These are phyloP conservation scores for Lenwebbia sp. DNA, from an alignment of 345 rosid species.

Conservation along the genomic window DNA sequence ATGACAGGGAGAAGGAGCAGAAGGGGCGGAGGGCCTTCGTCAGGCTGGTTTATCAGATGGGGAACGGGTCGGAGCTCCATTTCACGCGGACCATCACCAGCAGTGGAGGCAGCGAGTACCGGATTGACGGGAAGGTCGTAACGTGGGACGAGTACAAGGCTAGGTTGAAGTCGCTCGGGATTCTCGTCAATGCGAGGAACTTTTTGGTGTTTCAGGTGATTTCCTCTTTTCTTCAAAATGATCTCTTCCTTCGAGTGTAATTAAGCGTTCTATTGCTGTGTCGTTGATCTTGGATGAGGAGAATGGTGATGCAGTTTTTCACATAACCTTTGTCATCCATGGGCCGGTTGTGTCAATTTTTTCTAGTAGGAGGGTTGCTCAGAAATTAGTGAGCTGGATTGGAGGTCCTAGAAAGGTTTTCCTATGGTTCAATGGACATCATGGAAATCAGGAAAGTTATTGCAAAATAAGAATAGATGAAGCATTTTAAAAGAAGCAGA, in stretches of 20 bases:
- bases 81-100: constrained; percentile 69
- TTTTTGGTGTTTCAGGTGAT: constrained; percentile 93
- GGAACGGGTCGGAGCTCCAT: constrained; percentile 57
- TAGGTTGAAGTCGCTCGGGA: constrained; percentile 67
- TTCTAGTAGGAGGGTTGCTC: neutral
- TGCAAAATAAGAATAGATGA: neutral
- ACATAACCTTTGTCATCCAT: neutral
- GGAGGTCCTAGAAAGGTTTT: neutral
- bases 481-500: neutral
- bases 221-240: neutral
- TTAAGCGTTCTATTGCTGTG: neutral
- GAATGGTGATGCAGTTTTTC: neutral
- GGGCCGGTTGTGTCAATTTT: neutral
- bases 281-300: neutral
- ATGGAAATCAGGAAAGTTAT: neutral
- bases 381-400: neutral
- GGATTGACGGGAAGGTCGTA: constrained; percentile 64
- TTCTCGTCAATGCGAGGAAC: constrained; percentile 94
- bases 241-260: neutral
- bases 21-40: constrained; percentile 81
- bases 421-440: neutral
- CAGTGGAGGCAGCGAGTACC: constrained; percentile 83
- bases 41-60: constrained; percentile 62
- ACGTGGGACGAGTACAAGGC: constrained; percentile 84
- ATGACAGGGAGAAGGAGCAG: constrained; percentile 88